Evolutionary conservation across 805 yeast species (phyloP), one percentile per base, ranked within the genome.

Genomic region (Cyberlindnera xishuangbannaensis): DNA sequence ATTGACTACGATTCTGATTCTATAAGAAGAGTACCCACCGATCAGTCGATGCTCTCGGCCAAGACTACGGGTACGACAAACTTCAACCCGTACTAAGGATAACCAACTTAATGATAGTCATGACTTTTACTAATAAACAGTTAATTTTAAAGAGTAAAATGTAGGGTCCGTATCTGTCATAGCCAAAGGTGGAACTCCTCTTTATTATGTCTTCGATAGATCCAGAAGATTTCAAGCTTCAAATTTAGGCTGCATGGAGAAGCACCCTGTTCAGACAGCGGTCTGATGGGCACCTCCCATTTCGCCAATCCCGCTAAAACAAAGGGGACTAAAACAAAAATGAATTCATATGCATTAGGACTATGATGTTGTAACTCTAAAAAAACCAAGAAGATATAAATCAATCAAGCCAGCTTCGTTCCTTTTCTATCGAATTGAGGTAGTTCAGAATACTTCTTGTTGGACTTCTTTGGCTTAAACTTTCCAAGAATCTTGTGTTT

Each of bases 401-500:
- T n/a, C n/a, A n/a, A n/a, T 37, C 32, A 37, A 13, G 27, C 26
- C 18, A 20, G 22, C 18, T 31, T 30, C 14, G 14, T 4, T 7
- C 33, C 28, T 25, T 25, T 43, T 25, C 50, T 49, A 22, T 55
- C 58, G 37, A 46, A 62, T 28, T 52, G 54, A 19, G 73, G 73
- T 30, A 67, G 45, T 36, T 66, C 70, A 4, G 56, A 50, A 37
- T 67, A 67, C 35, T 47, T 58, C 33, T 55, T 66, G 33, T 62
- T 64, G 25, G 58, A 62, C 28, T 50, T 53, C 40, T 45, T 45
- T 26, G 59, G 58, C 25, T 59, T 55, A 31, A 66, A 53, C 34
- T 55, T 61, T 30, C 71, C 71, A 25, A 67, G 37, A 2, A 62
- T 61, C 40, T 54, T 63, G 36, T 58, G 70, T 35, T 50, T 59